Base-by-base conservation (phyloP, 441 rosid genomes). In the Pelargonium cotyledonis region DNA sequence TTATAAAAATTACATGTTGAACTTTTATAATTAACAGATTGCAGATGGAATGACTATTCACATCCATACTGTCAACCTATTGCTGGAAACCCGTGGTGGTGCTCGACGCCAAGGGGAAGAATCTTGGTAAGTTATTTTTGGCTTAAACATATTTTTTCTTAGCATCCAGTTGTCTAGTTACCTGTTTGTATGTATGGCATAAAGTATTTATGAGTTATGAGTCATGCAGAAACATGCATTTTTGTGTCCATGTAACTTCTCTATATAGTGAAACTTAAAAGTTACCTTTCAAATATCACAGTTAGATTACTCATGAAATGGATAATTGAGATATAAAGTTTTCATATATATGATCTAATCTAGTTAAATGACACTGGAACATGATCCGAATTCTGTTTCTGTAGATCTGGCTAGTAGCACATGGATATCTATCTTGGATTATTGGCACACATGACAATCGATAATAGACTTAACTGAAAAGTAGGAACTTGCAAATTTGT, bases 31-130 rank as follows among this genome's bases (percentile, higher is more conserved):
- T 72, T 72, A 68, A 81, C 89, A 95, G 99, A 88, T 95, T 81
- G 98, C 99, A 76, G 99, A 95, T 85, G 99, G 99, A 76, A 95
- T 95, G 99, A 90, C 96, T 55, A 65, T 95, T 77, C 89, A 86
- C 79, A 86, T 95, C 73, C 74, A 72, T 70, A 92, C 89, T 66
- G 95, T 92, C 82, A 95, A 90, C 81, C 92, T 95, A 83, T 85
- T 95, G 16, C 95, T 95, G 67, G 99, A 90, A 84, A 92, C 97
- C 55, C 84, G 87, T 26, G 96, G 99, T 46, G 83, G 90, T 76
- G 76, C 86, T 70, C 80, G 80, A 65, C 70, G 80, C 21, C 79
- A 80, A 73, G 98, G 96, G 75, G 95, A 89, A 47, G 93, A 96
- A 73, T 85, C 97, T 65, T 95, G 99, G 99, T 95, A 78, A 78